Evolutionary conservation across 805 yeast genomes (phyloP).

Genomic region (Hanseniaspora nectarophila): DNA sequence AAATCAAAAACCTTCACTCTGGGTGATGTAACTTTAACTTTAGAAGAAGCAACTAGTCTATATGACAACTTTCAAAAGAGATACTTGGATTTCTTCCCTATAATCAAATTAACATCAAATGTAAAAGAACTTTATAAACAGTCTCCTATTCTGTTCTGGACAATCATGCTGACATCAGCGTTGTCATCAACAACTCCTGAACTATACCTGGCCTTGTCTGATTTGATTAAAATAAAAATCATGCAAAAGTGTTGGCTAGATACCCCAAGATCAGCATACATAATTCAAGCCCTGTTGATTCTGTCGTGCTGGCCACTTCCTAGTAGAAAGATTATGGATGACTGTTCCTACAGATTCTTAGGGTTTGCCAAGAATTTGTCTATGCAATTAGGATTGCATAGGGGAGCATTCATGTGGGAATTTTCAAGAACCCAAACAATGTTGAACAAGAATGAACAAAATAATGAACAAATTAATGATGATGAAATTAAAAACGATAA

Average conservation of each 20-base stretch:
- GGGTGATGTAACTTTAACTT: constrained; percentile 61
- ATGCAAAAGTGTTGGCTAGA: constrained; percentile 87
- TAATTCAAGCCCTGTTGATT: constrained; percentile 79
- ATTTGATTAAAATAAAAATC: constrained; percentile 72
- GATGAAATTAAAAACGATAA: constrained; percentile 12
- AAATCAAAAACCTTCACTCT: constrained; percentile 51
- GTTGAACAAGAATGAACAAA: constrained; percentile 35
- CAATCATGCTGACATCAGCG: constrained; percentile 77
- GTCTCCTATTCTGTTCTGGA: constrained; percentile 80
- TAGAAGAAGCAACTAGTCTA: constrained; percentile 56
- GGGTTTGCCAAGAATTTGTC: constrained; percentile 78
- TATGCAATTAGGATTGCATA: constrained; percentile 75
- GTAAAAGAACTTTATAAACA: constrained; percentile 58
- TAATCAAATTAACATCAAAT: constrained; percentile 49
- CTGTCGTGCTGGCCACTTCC: constrained; percentile 87
- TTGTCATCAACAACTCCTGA: constrained; percentile 79
- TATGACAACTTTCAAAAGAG: constrained; percentile 57
- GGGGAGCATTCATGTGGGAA: constrained; percentile 84
- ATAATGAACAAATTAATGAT: constrained; percentile 1
- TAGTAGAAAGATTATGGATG: constrained; percentile 82
- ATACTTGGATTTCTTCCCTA: constrained; percentile 68
- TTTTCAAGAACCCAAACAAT: constrained; percentile 82
- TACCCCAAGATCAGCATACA: constrained; percentile 88
- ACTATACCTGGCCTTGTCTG: constrained; percentile 59
- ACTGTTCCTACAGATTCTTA: constrained; percentile 76